phyloP scores from a whole-genome alignment of 345 rosid genomes.

The Psidium friedrichsthalianum region DNA sequence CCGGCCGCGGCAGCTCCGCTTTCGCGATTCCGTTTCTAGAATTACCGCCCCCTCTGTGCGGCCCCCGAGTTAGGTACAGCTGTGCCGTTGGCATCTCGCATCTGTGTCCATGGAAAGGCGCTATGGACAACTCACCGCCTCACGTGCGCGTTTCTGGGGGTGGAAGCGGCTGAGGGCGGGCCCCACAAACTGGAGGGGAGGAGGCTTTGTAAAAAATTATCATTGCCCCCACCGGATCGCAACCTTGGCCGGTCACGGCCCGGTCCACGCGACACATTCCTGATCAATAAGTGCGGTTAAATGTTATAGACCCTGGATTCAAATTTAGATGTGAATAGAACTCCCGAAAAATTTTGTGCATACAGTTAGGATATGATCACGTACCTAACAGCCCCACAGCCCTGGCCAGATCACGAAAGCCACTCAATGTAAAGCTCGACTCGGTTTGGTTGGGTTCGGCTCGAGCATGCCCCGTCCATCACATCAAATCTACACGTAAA shows the following conservation, averaged over 20 bases:
- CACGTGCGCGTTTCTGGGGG: background rate
- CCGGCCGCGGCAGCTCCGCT: background rate
- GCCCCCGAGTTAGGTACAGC: slow-evolving; percentile 5
- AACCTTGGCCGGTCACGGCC: background rate
- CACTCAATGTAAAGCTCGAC: background rate
- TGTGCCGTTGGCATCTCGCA: background rate
- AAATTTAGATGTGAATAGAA: background rate
- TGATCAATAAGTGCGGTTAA: no score
- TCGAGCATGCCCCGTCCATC: rapidly evolving
- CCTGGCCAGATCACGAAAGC: background rate
- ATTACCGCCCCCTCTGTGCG: background rate
- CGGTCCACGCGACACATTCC: rapidly evolving
- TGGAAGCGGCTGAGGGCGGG: background rate
- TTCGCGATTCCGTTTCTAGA: background rate
- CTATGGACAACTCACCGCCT: background rate
- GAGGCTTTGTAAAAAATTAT: background rate
- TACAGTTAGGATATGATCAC: background rate
- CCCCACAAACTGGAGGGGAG: background rate
- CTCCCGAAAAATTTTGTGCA: background rate
- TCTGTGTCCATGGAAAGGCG: background rate
- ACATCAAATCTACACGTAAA: no score
- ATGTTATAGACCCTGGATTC: background rate
- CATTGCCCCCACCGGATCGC: background rate
- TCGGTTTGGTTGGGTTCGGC: rapidly evolving
- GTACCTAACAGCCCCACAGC: background rate